Percentiles rank a stretch among this genome's conserved stretches.
phyloP scores from a whole-genome alignment of 2,329 filamentous ascomycete species.

The Trichoderma koningiopsis region DNA sequence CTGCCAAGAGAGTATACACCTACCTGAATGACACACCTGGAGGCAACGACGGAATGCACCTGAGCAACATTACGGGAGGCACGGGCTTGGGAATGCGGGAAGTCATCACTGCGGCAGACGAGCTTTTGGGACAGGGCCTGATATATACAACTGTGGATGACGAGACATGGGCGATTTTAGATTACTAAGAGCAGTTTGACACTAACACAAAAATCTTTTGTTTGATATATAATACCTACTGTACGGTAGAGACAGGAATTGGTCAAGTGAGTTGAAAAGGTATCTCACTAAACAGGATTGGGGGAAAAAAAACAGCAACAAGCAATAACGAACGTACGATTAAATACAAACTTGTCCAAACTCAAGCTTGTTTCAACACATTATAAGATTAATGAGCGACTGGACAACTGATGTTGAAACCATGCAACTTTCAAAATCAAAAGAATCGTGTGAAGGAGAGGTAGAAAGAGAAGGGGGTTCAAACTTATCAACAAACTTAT shows the following conservation, averaged over 20 bases:
- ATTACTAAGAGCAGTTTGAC: conserved; percentile 39
- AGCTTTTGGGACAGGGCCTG: conserved; percentile 70
- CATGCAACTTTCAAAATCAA: neutral
- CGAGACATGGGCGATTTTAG: conserved; percentile 84
- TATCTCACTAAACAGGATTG: neutral
- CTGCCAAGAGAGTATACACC: conserved; percentile 71
- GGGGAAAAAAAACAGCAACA: neutral
- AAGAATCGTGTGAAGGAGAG: conserved; percentile 5
- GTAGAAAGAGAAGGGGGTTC: neutral
- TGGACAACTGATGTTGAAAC: neutral
- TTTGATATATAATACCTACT: neutral
- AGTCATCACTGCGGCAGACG: conserved; percentile 76
- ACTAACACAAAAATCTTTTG: neutral
- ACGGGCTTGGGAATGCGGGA: conserved; percentile 68
- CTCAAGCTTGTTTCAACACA: neutral
- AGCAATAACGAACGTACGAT: conserved; percentile 9
- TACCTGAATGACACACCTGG: conserved; percentile 68
- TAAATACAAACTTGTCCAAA: neutral
- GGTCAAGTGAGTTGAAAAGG: neutral
- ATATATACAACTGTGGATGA: conserved; percentile 94
- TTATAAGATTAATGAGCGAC: neutral
- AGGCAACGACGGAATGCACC: conserved; percentile 80
- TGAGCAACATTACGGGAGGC: conserved; percentile 71
- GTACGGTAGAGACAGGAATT: conserved; percentile 21
- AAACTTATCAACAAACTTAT: neutral